These are phyloP conservation scores for Eutypella sp. DNA, from an alignment of 2,329 filamentous ascomycete genomes.

Conservation along the genomic window DNA sequence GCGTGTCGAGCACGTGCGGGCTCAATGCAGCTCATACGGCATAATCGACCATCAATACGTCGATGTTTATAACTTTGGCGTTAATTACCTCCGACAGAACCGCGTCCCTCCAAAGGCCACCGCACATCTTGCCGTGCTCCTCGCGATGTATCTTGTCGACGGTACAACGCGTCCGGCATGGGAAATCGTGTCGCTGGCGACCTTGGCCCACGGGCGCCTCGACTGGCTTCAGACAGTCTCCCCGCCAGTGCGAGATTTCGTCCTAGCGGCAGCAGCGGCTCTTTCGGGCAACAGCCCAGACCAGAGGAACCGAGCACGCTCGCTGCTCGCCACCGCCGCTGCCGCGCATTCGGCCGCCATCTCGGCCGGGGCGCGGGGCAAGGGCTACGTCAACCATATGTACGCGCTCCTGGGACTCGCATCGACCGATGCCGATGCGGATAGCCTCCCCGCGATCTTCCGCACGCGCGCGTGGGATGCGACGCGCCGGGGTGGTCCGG, in stretches of 20 bases:
- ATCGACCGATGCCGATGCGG: background rate
- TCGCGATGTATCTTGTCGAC: conserved; percentile 9
- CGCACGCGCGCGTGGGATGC: conserved; percentile 9
- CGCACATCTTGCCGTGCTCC: conserved; percentile 8
- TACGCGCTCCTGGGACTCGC: conserved; percentile 7
- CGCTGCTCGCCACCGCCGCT: conserved; percentile 2
- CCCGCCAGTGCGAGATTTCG: conserved; percentile 4
- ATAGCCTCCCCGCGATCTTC: conserved; percentile 6
- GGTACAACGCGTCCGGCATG: conserved; percentile 9
- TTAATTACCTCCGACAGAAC: conserved; percentile 2
- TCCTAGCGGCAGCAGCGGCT: conserved; percentile 4
- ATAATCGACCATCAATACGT: conserved; percentile 5
- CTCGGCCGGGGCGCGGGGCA: conserved; percentile 1
- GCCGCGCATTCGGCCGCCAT: conserved; percentile 2
- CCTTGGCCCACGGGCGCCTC: conserved; percentile 7
- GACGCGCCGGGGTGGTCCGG: conserved; percentile 9
- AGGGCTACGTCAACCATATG: conserved; percentile 6
- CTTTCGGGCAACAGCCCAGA: too few species aligned
- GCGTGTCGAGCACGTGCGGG: conserved; percentile 4
- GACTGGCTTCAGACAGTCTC: conserved; percentile 14
- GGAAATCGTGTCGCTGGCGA: conserved; percentile 8
- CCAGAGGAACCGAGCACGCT: background rate
- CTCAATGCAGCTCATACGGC: conserved; percentile 1
- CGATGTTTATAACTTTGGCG: conserved; percentile 2
- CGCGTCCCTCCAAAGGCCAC: conserved; percentile 8